A percentile compares a stretch with the other conserved stretches of the same genome.
Evolutionary conservation across 306 rosid species (phyloP).

Genomic region (Albizia julibrissin): DNA sequence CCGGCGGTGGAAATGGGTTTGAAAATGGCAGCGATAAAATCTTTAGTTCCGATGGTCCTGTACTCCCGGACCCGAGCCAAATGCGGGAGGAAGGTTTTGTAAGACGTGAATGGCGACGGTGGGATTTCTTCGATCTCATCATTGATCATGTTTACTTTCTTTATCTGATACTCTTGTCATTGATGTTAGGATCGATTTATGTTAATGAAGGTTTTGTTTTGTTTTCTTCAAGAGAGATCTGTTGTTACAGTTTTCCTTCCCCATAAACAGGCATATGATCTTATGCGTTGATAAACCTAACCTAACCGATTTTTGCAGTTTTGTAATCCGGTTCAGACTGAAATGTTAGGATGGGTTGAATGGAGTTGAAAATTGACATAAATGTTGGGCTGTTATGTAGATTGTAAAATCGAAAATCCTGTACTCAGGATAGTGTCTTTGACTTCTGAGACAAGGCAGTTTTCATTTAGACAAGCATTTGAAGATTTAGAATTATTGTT

Average conservation of each 20-base stretch:
- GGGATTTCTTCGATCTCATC: constrained; percentile 30
- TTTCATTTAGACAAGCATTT: background rate
- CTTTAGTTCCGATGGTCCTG: constrained; percentile 51
- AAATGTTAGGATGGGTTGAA: background rate
- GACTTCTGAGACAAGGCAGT: background rate
- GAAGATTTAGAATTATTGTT: constrained; percentile 2
- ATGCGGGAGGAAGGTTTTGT: constrained; percentile 68
- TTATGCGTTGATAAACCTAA: background rate
- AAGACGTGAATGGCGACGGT: constrained; percentile 73
- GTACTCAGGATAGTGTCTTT: constrained; percentile 6
- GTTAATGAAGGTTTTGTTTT: background rate
- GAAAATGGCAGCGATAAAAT: constrained; percentile 15
- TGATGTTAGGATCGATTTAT: background rate
- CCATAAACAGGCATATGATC: background rate
- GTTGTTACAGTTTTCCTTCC: background rate
- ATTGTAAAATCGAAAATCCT: background rate
- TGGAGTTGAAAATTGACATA: background rate
- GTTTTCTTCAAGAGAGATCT: background rate
- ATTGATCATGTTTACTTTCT: background rate
- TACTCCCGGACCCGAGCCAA: constrained; percentile 55
- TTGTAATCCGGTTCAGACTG: background rate
- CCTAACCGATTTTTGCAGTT: background rate
- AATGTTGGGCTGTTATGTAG: background rate
- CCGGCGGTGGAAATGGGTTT: background rate
- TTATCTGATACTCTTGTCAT: background rate